A percentile compares a stretch with the other conserved stretches of the same genome.
These are phyloP conservation scores for Schwanniomyces occidentalis DNA, from an alignment of 805 yeast species.

Conservation along the genomic window DNA sequence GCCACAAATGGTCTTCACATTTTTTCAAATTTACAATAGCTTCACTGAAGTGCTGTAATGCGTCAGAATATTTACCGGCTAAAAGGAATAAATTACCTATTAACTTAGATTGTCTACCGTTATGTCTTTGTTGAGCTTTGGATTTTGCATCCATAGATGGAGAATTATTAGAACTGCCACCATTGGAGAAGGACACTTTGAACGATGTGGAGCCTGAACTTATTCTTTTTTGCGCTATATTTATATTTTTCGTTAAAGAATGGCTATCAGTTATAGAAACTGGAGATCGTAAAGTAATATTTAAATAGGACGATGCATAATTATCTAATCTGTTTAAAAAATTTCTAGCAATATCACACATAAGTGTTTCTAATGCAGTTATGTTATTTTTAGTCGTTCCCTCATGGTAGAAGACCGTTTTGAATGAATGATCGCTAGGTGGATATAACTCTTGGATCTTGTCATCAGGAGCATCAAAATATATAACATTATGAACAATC, in stretches of 20 bases:
- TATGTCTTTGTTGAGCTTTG: slow-evolving; percentile 45
- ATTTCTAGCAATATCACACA: slow-evolving; percentile 70
- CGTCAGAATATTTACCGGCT: slow-evolving; percentile 76
- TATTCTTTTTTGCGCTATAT: slow-evolving; percentile 42
- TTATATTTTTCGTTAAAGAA: slow-evolving; percentile 40
- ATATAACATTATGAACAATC: slow-evolving; percentile 53
- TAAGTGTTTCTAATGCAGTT: slow-evolving; percentile 53
- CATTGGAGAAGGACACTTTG: slow-evolving; percentile 26
- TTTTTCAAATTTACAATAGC: slow-evolving; percentile 59
- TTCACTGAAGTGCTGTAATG: slow-evolving; percentile 73
- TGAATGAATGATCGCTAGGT: slow-evolving; percentile 15
- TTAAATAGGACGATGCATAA: slow-evolving; percentile 72
- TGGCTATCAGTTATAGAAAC: slow-evolving; percentile 58
- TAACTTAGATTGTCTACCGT: slow-evolving; percentile 75
- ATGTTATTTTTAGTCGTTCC: slow-evolving; percentile 24
- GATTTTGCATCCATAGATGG: slow-evolving; percentile 26
- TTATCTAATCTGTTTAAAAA: slow-evolving; percentile 64
- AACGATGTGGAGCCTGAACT: slow-evolving; percentile 41
- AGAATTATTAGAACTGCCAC: slow-evolving; percentile 3
- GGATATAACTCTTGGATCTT: slow-evolving; percentile 12
- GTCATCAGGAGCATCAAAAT: slow-evolving; percentile 49
- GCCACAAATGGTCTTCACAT: slow-evolving; percentile 80
- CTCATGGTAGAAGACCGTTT: slow-evolving; percentile 23
- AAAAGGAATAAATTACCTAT: slow-evolving; percentile 75
- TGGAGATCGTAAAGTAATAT: slow-evolving; percentile 82